Percentiles rank a stretch among this genome's conserved stretches.
phyloP scores from a whole-genome alignment of 306 rosid species.

The Pyrus pyrifolia region DNA sequence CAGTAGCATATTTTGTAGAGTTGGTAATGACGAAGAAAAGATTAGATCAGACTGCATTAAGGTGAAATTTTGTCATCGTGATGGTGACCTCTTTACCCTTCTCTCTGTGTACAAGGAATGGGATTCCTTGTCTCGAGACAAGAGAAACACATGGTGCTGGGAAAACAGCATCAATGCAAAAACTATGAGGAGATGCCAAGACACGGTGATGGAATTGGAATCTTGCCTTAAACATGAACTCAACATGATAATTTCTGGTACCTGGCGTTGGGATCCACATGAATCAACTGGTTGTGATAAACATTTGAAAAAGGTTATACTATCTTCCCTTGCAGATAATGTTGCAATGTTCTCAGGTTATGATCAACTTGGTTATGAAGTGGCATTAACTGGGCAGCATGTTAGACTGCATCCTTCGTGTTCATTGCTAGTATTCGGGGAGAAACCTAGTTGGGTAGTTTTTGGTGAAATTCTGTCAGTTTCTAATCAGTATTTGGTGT shows the following conservation, averaged over 20 bases:
- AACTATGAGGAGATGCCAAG: slow-evolving; percentile 86
- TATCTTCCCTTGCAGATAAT: slow-evolving; percentile 80
- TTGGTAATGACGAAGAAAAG: slow-evolving; percentile 71
- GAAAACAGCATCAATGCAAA: slow-evolving; percentile 95
- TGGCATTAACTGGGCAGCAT: slow-evolving; percentile 65
- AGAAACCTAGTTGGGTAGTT: slow-evolving; percentile 94
- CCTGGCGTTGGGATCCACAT: slow-evolving; percentile 70
- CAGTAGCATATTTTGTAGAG: slow-evolving; percentile 81
- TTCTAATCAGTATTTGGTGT: slow-evolving; percentile 62
- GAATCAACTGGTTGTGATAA: slow-evolving; percentile 43
- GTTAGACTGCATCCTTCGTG: slow-evolving; percentile 88
- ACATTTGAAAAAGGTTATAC: slow-evolving; percentile 54
- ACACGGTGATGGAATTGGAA: slow-evolving; percentile 64
- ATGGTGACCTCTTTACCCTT: slow-evolving; percentile 93
- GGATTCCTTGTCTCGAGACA: slow-evolving; percentile 51
- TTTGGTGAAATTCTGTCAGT: slow-evolving; percentile 70
- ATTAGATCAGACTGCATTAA: slow-evolving; percentile 73
- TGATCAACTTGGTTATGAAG: slow-evolving; percentile 80
- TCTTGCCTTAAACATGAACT: slow-evolving; percentile 69
- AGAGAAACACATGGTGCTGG: slow-evolving; percentile 76
- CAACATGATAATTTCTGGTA: slow-evolving; percentile 37
- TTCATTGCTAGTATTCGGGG: slow-evolving; percentile 69
- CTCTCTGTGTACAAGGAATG: slow-evolving; percentile 84
- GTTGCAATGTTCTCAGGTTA: slow-evolving; percentile 87
- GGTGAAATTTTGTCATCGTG: slow-evolving; percentile 80